These are phyloP conservation scores for Cicer pinnatifidum DNA, from an alignment of 306 rosid genomes.

Conservation along the genomic window DNA sequence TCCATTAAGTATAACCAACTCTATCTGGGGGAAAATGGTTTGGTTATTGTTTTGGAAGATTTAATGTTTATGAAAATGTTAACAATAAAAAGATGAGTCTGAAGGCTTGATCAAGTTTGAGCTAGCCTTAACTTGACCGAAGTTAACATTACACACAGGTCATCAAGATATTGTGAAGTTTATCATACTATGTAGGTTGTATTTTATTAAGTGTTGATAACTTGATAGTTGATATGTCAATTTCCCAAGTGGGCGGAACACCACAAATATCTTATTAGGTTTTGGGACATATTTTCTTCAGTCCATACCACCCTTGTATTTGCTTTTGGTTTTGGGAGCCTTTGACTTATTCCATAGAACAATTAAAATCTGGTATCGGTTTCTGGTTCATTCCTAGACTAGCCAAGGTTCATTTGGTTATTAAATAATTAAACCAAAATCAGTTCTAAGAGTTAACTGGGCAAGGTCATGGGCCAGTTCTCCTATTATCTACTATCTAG, in stretches of 20 bases:
- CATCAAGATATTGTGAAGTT: conserved; percentile 6
- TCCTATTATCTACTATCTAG: conserved; percentile 15
- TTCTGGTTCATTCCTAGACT: conserved; percentile 15
- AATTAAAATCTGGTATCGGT: background rate
- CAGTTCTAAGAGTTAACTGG: background rate
- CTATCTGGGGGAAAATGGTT: background rate
- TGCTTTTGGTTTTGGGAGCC: conserved; percentile 15
- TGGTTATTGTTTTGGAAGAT: background rate
- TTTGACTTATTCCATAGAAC: conserved; percentile 1
- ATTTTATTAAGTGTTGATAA: background rate
- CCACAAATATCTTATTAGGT: background rate
- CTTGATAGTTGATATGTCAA: background rate
- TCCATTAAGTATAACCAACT: conserved; percentile 8
- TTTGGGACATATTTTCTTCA: background rate
- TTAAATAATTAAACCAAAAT: conserved; percentile 11
- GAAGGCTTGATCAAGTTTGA: background rate
- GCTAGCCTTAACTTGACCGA: background rate
- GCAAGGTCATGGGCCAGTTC: background rate
- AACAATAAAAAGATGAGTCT: background rate
- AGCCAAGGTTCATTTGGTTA: background rate
- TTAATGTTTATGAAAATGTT: conserved; percentile 6
- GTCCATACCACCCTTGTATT: background rate
- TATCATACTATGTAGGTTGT: background rate
- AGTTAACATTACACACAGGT: background rate
- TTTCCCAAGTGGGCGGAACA: conserved; percentile 3